A percentile compares a stretch with the other conserved stretches of the same genome.
Conservation (phyloP, 2,329 filamentous ascomycete species). For the Ceratocystis ficicola region DNA sequence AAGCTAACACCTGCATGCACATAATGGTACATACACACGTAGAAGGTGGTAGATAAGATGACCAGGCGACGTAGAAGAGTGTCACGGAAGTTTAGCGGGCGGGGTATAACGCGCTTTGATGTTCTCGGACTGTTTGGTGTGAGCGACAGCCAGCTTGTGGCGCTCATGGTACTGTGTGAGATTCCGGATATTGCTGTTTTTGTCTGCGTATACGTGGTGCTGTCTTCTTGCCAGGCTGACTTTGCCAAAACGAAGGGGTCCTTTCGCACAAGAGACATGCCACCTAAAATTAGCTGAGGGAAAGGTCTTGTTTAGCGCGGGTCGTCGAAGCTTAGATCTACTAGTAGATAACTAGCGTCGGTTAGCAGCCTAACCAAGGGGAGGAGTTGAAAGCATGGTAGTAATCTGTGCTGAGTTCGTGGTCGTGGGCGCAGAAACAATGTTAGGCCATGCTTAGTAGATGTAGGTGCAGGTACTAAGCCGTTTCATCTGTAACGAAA, state of each 20-base stretch:
- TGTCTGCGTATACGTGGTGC: neutral
- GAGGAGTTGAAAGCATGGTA: no score
- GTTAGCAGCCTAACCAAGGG: neutral
- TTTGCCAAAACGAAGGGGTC: neutral
- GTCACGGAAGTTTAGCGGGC: neutral
- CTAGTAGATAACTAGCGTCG: neutral
- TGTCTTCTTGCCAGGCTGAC: neutral
- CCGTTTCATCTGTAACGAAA: slow-evolving; percentile 1
- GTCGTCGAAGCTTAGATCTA: neutral
- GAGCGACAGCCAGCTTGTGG: neutral
- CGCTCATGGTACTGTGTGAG: no score
- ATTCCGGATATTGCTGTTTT: no score
- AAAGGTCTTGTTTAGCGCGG: neutral
- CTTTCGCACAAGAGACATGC: neutral
- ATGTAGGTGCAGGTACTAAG: neutral
- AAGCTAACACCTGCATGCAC: no score
- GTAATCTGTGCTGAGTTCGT: neutral
- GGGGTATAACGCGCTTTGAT: neutral
- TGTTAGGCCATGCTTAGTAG: no score
- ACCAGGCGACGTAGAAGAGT: neutral
- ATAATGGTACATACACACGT: neutral
- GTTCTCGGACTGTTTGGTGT: neutral
- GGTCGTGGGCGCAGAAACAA: neutral
- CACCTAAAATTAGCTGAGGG: neutral
- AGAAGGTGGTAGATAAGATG: neutral